Conservation (phyloP, 1,139 yeast species). For the Protomyces gravidus region DNA sequence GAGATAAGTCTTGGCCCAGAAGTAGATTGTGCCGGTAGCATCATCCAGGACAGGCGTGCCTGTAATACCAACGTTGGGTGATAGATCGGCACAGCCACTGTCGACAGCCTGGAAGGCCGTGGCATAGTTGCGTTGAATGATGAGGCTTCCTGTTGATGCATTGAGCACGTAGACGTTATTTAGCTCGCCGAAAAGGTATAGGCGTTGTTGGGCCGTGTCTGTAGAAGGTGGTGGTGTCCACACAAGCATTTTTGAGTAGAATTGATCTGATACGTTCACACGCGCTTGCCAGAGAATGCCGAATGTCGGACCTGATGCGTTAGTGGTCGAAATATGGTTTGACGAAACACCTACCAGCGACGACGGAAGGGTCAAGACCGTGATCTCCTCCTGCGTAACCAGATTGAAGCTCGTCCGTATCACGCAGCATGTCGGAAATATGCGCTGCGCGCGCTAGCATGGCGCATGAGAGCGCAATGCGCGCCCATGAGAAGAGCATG, state of each 20-base stretch:
- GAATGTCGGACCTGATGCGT: constrained; percentile 1
- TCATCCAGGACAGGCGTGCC: constrained; percentile 11
- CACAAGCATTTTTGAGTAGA: constrained; percentile 2
- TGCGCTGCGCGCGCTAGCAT: background rate
- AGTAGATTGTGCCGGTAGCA: constrained; percentile 5
- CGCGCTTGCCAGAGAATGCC: constrained; percentile 1
- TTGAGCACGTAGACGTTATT: constrained; percentile 3
- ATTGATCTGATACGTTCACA: background rate
- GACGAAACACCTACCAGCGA: constrained; percentile 16
- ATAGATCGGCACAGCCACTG: constrained; percentile 5
- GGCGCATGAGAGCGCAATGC: background rate
- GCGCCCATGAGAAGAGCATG: background rate
- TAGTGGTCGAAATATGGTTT: too few species aligned
- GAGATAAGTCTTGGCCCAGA: constrained; percentile 13
- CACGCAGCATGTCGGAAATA: background rate
- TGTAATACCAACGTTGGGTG: constrained; percentile 5
- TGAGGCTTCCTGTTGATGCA: constrained; percentile 1
- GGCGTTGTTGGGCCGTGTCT: background rate
- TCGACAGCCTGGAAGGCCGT: constrained; percentile 1
- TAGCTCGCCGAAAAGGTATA: background rate
- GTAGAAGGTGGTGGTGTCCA: constrained; percentile 5
- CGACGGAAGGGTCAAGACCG: constrained; percentile 8
- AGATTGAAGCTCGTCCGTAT: constrained; percentile 5
- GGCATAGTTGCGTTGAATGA: constrained; percentile 1
- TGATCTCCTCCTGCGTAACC: constrained; percentile 8